Base-by-base conservation (phyloP, 2,329 filamentous ascomycete genomes). In the Diaporthe nobilis region DNA sequence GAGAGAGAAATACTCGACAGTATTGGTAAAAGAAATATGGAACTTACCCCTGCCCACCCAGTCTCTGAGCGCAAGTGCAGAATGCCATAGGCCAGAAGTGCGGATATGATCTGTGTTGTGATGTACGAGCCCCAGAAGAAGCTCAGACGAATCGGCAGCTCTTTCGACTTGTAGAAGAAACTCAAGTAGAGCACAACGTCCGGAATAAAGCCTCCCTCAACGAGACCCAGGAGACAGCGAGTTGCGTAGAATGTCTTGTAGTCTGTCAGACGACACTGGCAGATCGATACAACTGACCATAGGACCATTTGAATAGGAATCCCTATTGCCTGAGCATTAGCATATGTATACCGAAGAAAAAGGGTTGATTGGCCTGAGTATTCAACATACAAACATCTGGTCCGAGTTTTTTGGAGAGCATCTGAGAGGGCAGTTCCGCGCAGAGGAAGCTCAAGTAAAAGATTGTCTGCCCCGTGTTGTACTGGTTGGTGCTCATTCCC, bases 141-240 rank as follows among this genome's bases (percentile, higher is more conserved):
- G 73, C 89, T 90, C 28, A 94, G 84, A 0, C 93, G 88, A 44
- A 88, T 87, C 0, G 92, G 92, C 0, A 94, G 85, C 80, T 94
- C 93, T 73, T 87, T 87, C 2, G 89, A 89, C 34, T 89, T 94
- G 84, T 94, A 94, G 84, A 92, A 94, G 82, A 94, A 94, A 13
- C 89, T 91, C 6, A 94, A 85, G 81, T 92, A 94, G 0, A 92
- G 83, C 53, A 92, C 88, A 31, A 88, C 89, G 76, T 92, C 90
- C 0, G 80, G 78, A 65, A 84, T 82, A 76, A 80, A 84, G 74
- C 80, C 82, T 67, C 83, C 86, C 77, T 86, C 86, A 39, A 88
- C 83, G 22, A 86, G 77, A 0, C 86, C 86, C 0, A 88, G 79
- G 2, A 87, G 80, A 3, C 83, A 84, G 12, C 86, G 82, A 25